Evolutionary conservation across 108 stramenopile species (phyloP).

Genomic region (Skeletonema costatum): DNA sequence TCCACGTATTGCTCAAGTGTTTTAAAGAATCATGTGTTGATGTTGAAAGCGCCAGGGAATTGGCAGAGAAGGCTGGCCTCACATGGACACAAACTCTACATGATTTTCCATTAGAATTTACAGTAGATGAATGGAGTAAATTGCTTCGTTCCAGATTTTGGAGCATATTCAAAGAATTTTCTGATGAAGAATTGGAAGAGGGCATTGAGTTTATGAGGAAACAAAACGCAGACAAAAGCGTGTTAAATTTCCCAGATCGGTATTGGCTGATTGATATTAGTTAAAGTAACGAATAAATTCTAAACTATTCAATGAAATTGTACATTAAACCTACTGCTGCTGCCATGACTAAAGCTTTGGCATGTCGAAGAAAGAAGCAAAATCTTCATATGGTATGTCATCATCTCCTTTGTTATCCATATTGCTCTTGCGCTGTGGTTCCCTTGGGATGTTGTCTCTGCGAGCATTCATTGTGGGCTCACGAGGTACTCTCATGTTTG

Average conservation of each 20-base stretch:
- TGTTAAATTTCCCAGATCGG: background rate
- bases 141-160: background rate
- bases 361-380: slow-evolving; percentile 2
- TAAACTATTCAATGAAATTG: background rate
- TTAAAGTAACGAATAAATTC: background rate
- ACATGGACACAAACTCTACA: background rate
- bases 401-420: background rate
- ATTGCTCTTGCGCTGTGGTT: background rate
- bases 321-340: background rate
- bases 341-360: background rate
- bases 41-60: background rate
- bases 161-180: slow-evolving; percentile 5
- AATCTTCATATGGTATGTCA: background rate
- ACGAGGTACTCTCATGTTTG: background rate
- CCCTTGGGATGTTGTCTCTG: background rate
- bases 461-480: background rate
- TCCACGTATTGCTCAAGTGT: background rate
- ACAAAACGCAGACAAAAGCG: background rate
- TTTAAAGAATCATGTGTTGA: background rate
- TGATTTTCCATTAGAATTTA: background rate
- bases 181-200: background rate
- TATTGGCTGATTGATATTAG: slow-evolving; percentile 1
- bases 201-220: background rate
- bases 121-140: background rate
- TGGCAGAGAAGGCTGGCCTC: background rate